Evolutionary conservation across 257 asterid species (phyloP), one percentile per base, ranked within the genome.

Genomic region (Leonotis leonurus): DNA sequence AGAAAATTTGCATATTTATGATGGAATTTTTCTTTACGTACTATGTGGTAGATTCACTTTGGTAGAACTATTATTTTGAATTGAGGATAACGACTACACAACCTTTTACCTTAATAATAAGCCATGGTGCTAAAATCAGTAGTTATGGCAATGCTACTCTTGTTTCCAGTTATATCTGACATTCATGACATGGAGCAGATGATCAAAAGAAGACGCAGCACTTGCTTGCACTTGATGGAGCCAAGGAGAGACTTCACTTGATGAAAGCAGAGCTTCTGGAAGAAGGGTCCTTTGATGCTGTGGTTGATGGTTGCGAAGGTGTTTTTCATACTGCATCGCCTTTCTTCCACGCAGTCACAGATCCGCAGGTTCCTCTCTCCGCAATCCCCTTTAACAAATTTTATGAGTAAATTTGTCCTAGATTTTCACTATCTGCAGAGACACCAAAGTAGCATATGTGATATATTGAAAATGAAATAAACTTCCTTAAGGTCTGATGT

Each of bases 121-220:
- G n/a, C n/a, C 40, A 32, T 14, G 5, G 35, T 58, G 39, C 55
- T 51, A 52, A 60, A 2, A 8, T 51, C 27, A 60, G 40, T 21
- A 29, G 30, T 20, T 49, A 5, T 40, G 16, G 29, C 21, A 24
- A 63, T 64, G 14, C 22, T 13, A 10, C 46, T 51, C 7, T 2
- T 39, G 17, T 41, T 29, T 65, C 46, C 8, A 17, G 40, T 26
- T 39, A 22, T 35, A 1, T 50, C 13, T 27, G 6, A 69, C 37
- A 6, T 37, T 49, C 43, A 61, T 27, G 9, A 39, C 50, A 22
- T 67, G 46, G 21, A 41, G 68, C 78, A 90, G 97, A 65, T 81
- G 97, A 83, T 77, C 70, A 82, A 7, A 85, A 77, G 80, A 90
- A 79, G 82, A 72, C 77, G 0, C 73, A 70, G 33, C 97, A 90